These are phyloP conservation scores for Gossypium laxum DNA, from an alignment of 441 rosid genomes.

Conservation along the genomic window DNA sequence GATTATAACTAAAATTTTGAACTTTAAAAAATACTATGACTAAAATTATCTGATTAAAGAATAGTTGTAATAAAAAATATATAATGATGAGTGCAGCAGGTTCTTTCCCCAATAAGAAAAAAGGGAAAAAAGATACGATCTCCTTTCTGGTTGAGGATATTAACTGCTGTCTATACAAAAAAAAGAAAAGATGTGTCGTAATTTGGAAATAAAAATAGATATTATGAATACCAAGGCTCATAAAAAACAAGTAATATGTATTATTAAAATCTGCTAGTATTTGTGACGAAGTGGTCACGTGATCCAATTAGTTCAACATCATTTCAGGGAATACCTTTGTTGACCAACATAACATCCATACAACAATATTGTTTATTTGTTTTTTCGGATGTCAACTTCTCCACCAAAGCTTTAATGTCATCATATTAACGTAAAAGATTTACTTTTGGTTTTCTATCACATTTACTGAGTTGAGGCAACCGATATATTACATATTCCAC, in stretches of 20 bases:
- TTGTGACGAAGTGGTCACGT: background rate
- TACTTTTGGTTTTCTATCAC: no score
- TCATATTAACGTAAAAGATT: background rate
- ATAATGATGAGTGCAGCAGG: background rate
- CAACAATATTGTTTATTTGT: background rate
- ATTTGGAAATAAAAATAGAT: background rate
- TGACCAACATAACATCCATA: background rate
- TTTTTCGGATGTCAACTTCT: background rate
- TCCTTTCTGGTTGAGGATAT: background rate
- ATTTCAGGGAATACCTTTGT: background rate
- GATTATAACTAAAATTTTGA: no score
- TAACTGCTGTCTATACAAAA: background rate
- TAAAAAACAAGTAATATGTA: no score
- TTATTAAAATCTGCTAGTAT: background rate
- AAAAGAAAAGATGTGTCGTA: background rate
- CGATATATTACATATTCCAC: no score
- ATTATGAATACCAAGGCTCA: no score
- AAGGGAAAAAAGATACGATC: background rate
- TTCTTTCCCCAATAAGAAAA: background rate
- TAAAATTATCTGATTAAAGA: background rate
- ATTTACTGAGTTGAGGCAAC: no score
- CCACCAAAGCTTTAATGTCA: background rate
- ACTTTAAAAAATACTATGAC: background rate
- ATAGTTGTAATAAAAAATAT: background rate
- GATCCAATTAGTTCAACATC: background rate